Evolutionary conservation across 1,284 basidiomycete genomes (phyloP), one percentile per base, ranked within the genome.

Genomic region (Boletus subluridellus): DNA sequence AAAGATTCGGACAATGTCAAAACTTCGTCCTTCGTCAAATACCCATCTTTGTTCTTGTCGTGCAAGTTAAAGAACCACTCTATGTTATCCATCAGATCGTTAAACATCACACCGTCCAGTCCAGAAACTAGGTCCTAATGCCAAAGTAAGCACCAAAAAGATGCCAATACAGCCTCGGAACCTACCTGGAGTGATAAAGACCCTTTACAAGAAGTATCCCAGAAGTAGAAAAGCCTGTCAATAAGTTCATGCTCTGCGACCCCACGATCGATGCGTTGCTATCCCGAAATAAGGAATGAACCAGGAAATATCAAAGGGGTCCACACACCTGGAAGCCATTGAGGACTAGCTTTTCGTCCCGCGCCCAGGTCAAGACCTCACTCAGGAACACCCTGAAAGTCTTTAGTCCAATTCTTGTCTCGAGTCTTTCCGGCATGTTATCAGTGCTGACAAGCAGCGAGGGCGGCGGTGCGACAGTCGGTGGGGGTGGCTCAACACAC

Each of bases 41-140:
- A 95, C 0, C 94, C 94, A 69, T 98, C 95, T 64, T 93, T 94
- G 73, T 98, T 90, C 75, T 95, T 95, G 77, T 98, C 95, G 66
- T 98, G 94, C 52, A 99, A 74, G 64, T 92, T 90, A 76, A 99
- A 98, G 77, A 99, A 96, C 95, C 96, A 98, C 73, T 97, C 92
- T 66, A 98, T 98, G 67, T 93, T 96, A 61, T 95, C 92, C 94
- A 98, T 97, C 61, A 99, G 79, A 71, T 97, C 97, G 63, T 94
- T 95, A 74, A 94, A 92, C 86, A 98, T 93, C 57, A 98, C 90
- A 14, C 88, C 87, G 67, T 97, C 89, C 47, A 99, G 78, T 1
- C 96, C 97, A 41, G 82, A 83, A 8, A 99, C 89, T 32, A 99
- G 80, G 72, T 99, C 95, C 89, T 98, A 71, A 32, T 49, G 8